Conservation (phyloP, 805 yeast species). For the Metschnikowia arizonensis region DNA sequence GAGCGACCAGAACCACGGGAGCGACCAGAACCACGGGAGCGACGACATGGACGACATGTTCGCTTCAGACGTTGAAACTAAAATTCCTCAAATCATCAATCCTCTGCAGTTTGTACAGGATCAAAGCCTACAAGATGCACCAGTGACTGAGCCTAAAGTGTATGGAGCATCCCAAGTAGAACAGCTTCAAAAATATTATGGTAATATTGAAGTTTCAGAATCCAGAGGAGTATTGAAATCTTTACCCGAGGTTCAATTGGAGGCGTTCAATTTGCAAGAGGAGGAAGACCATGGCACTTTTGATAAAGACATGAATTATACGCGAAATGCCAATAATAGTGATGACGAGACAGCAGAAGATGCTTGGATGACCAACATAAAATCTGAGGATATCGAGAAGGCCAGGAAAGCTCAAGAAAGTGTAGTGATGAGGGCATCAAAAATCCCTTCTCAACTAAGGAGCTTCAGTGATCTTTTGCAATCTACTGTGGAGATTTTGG, state of each 20-base stretch:
- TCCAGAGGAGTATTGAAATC: not conserved
- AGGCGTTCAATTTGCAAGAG: slow-evolving; percentile 56
- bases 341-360: slow-evolving; percentile 27
- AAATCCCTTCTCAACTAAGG: slow-evolving; percentile 1
- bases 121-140: slow-evolving; percentile 22
- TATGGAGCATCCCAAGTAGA: slow-evolving; percentile 6
- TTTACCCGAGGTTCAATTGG: slow-evolving; percentile 29
- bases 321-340: slow-evolving; percentile 36
- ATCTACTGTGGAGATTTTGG: slow-evolving; percentile 40
- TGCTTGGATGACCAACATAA: slow-evolving; percentile 16
- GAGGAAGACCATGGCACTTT: slow-evolving; percentile 59
- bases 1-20: slow-evolving; percentile 5
- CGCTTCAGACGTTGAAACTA: slow-evolving; percentile 24
- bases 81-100: slow-evolving; percentile 7
- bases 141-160: slow-evolving; percentile 12
- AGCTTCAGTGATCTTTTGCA: slow-evolving; percentile 16
- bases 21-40: slow-evolving; percentile 9
- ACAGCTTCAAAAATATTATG: slow-evolving; percentile 22
- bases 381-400: slow-evolving; percentile 24
- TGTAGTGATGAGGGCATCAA: not conserved
- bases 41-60: slow-evolving; percentile 44
- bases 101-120: slow-evolving; percentile 24
- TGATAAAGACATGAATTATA: slow-evolving; percentile 58
- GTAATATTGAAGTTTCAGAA: slow-evolving; percentile 22
- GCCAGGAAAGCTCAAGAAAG: slow-evolving; percentile 30